These are phyloP conservation scores for Waltergamsia citrina DNA, from an alignment of 2,329 filamentous ascomycete species.

Conservation along the genomic window DNA sequence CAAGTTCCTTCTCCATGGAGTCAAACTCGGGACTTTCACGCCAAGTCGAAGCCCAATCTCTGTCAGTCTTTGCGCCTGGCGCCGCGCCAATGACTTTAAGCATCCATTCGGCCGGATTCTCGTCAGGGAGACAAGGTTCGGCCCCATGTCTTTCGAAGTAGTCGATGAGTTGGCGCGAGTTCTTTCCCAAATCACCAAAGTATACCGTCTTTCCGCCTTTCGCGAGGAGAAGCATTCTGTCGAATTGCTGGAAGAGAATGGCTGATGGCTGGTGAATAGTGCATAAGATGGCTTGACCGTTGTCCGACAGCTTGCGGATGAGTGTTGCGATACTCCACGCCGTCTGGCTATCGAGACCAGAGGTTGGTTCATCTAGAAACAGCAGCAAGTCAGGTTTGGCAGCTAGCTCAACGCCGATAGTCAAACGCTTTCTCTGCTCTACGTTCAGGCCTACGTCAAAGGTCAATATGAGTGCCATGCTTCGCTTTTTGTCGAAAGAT, in stretches of 20 bases:
- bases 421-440: slow-evolving; percentile 66
- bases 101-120: slow-evolving; percentile 40
- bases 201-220: slow-evolving; percentile 41
- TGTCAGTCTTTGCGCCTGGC: slow-evolving; percentile 51
- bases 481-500: too few relatives aligned
- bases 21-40: too few relatives aligned
- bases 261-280: slow-evolving; percentile 51
- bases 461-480: too few relatives aligned
- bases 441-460: slow-evolving; percentile 70
- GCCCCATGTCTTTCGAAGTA: slow-evolving; percentile 53
- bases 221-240: slow-evolving; percentile 40
- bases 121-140: slow-evolving; percentile 47
- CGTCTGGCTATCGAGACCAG: slow-evolving; percentile 78
- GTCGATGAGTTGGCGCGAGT: slow-evolving; percentile 31
- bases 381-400: slow-evolving; percentile 83
- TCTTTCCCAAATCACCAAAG: slow-evolving; percentile 39
- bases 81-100: slow-evolving; percentile 33
- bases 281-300: slow-evolving; percentile 85
- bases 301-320: slow-evolving; percentile 79
- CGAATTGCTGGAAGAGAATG: slow-evolving; percentile 43
- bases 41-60: too few relatives aligned
- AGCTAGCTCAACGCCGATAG: slow-evolving; percentile 88
- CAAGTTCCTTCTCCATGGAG: too few relatives aligned
- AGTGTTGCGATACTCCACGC: slow-evolving; percentile 86
- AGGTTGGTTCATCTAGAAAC: slow-evolving; percentile 92